Evolutionary conservation across 2,329 filamentous ascomycete genomes (phyloP).

Genomic region (Scedosporium aurantiacum): DNA sequence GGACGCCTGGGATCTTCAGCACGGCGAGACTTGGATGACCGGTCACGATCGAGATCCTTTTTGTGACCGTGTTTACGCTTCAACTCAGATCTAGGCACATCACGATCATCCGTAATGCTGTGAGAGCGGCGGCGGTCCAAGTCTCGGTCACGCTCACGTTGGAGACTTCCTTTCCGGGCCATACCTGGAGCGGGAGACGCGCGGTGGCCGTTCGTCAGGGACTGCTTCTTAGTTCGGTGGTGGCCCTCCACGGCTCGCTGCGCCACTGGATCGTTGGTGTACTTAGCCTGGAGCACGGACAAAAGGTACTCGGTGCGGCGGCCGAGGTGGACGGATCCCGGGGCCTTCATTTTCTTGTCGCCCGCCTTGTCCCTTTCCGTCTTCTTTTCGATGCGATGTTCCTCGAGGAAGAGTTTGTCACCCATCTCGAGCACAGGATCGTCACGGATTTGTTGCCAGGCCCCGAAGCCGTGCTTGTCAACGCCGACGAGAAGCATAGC

Average conservation of each 20-base stretch:
- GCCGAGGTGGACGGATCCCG: constrained; percentile 93
- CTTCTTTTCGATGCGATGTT: constrained; percentile 96
- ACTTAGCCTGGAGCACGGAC: constrained; percentile 82
- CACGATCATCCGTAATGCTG: constrained; percentile 39
- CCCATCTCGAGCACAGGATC: constrained; percentile 74
- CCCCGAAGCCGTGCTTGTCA: constrained; percentile 84
- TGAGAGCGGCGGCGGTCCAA: constrained; percentile 39
- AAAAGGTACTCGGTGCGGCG: constrained; percentile 89
- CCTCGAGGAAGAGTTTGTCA: constrained; percentile 92
- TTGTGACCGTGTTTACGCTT: constrained; percentile 48
- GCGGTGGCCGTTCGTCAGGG: constrained; percentile 47
- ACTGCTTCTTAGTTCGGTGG: constrained; percentile 77
- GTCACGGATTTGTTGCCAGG: constrained; percentile 89
- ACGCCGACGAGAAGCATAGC: constrained; percentile 96
- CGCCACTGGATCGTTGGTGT: constrained; percentile 63
- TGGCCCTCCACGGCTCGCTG: constrained; percentile 83
- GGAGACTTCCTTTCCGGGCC: constrained; percentile 34
- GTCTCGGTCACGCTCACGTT: constrained; percentile 34
- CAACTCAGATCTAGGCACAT: constrained; percentile 39
- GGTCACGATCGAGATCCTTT: constrained; percentile 33
- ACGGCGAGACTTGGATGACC: constrained; percentile 38
- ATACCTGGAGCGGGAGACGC: constrained; percentile 56
- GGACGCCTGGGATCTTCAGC: constrained; percentile 27
- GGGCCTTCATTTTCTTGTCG: constrained; percentile 76
- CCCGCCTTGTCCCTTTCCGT: constrained; percentile 75